Conservation (phyloP, 352 stramenopile species). For the Globisporangium solare region DNA sequence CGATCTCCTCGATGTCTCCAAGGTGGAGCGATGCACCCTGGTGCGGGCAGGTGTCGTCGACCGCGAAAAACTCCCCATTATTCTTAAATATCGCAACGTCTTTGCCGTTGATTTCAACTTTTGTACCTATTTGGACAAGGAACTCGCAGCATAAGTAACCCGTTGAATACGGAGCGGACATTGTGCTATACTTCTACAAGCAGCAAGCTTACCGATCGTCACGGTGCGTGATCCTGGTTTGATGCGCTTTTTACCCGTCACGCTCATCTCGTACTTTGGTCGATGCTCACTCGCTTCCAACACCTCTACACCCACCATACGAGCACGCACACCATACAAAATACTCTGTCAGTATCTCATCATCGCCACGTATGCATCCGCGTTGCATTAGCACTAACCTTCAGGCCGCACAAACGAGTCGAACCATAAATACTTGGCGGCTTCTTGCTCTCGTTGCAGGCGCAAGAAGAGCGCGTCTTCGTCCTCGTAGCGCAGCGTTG, state of each 20-base stretch:
- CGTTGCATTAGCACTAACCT: constrained; percentile 20
- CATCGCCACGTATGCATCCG: background rate
- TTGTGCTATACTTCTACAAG: background rate
- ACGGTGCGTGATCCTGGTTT: constrained; percentile 57
- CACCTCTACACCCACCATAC: constrained; percentile 39
- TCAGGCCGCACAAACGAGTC: constrained; percentile 47
- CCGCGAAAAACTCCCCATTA: constrained; percentile 55
- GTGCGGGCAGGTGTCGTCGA: constrained; percentile 77
- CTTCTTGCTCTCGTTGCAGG: constrained; percentile 12
- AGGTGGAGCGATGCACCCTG: constrained; percentile 74
- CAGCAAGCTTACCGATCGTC: constrained; percentile 35
- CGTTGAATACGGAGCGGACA: background rate
- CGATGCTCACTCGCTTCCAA: constrained; percentile 66
- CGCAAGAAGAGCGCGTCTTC: constrained; percentile 9
- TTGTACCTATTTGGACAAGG: constrained; percentile 34
- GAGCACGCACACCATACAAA: background rate
- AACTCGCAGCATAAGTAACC: background rate
- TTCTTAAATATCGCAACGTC: constrained; percentile 83
- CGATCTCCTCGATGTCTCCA: constrained; percentile 85
- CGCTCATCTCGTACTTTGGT: constrained; percentile 70
- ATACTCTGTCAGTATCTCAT: background rate
- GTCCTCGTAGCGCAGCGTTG: constrained; percentile 22
- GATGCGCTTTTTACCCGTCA: constrained; percentile 66
- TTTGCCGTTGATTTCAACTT: constrained; percentile 59
- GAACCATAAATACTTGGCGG: constrained; percentile 60